A percentile compares a stretch with the other conserved stretches of the same genome.
phyloP scores from a whole-genome alignment of 169 alveolate genomes.

The Eimeria brunetti region DNA sequence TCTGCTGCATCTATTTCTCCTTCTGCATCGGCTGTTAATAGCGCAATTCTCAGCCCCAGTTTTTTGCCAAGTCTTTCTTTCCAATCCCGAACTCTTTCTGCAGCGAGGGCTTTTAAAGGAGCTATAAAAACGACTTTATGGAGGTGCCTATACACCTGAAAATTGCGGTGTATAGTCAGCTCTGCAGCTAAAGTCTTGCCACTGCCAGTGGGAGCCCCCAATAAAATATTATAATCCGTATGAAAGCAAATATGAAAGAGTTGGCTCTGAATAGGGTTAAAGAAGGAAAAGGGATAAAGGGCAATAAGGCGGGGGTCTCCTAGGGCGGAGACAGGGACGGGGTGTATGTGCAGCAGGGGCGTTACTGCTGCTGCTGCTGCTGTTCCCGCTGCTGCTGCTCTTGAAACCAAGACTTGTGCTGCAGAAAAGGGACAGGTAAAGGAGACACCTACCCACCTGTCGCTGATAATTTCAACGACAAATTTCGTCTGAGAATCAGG shows the following conservation, averaged over 20 bases:
- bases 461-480: slow-evolving; percentile 73
- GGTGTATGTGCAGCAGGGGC: slow-evolving; percentile 81
- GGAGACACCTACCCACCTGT: slow-evolving; percentile 82
- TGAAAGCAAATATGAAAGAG: slow-evolving; percentile 95
- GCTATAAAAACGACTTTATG: slow-evolving; percentile 98
- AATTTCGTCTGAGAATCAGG: slow-evolving; percentile 80
- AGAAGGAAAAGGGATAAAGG: slow-evolving; percentile 82
- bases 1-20: slow-evolving; percentile 22
- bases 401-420: slow-evolving; percentile 48
- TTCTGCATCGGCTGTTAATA: slow-evolving; percentile 94
- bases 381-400: slow-evolving; percentile 76
- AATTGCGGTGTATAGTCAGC: slow-evolving; percentile 96
- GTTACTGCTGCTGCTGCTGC: slow-evolving; percentile 82
- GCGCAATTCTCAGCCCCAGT: slow-evolving; percentile 94
- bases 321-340: slow-evolving; percentile 82
- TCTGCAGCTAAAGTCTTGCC: slow-evolving; percentile 99
- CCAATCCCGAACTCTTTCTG: slow-evolving; percentile 92
- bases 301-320: slow-evolving; percentile 77
- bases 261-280: slow-evolving; percentile 86
- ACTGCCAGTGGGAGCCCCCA: slow-evolving; percentile 99
- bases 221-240: slow-evolving; percentile 97
- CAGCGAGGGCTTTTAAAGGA: slow-evolving; percentile 99
- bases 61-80: slow-evolving; percentile 85
- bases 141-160: slow-evolving; percentile 88
- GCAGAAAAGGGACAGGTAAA: slow-evolving; percentile 4